Base-by-base conservation (phyloP, 2,329 filamentous ascomycete species). In the Cryphonectria parasitica region DNA sequence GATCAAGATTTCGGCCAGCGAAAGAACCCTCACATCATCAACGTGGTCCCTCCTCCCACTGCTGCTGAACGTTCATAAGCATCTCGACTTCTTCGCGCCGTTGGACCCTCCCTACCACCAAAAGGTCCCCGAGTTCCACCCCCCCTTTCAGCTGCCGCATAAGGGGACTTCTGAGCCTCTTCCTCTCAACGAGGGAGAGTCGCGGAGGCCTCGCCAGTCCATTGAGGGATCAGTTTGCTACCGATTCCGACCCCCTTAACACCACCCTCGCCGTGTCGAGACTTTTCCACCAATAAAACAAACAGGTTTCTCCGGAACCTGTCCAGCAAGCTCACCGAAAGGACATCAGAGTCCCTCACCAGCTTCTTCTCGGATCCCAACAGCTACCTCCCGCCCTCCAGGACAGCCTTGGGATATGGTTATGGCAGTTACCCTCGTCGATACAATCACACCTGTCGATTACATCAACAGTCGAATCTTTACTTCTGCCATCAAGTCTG, bases 181-280 rank as follows among this genome's bases (percentile, higher is more conserved):
- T 98, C 95, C 95, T 97, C 95, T 96, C 86, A 87, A 86, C 84
- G 95, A 95, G 96, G 96, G 95, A 97, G 96, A 96, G 94, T 97
- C 94, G 92, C 94, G 92, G 92, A 95, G 94, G 92, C 93, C 93
- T 94, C 92, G 94, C 91, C 93, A 92, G 90, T 90, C 91, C 88
- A 91, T 87, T 88, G 88, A 92, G 88, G 93, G 91, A 91, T 92
- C 93, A 88, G 92, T 93, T 87, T 92, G 91, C 85, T 97, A 95
- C 86, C 92, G 91, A 84, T 97, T 96, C 88, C 93, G 93, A 89
- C 96, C 96, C 84, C 96, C 96, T 82, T 98, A 98, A 94, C 85
- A 91, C 82, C 77, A 75, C 78, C 78, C 79, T 77, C 69, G 74
- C 78, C 69, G 63, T 71, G 64, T 70, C 65, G 69, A 72, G 71